Evolutionary conservation across 495 filamentous ascomycete species (phyloP).

Genomic region (Articulospora tetracladia): DNA sequence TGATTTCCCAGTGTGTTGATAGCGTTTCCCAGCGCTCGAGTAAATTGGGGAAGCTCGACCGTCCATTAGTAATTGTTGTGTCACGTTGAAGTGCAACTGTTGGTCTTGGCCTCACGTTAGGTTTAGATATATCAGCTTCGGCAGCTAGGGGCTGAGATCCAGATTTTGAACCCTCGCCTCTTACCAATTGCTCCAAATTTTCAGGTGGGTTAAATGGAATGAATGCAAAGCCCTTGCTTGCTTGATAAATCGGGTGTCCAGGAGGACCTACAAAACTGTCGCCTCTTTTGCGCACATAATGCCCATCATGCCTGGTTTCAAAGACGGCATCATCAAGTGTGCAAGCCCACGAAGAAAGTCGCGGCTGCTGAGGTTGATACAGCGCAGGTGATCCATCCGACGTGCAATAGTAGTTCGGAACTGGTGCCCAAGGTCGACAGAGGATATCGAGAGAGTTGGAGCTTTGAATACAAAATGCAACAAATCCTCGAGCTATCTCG

Average conservation of each 20-base stretch:
- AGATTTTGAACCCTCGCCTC: background rate
- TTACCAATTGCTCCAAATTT: background rate
- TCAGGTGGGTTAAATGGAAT: background rate
- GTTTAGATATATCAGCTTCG: background rate
- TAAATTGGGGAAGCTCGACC: slow-evolving; percentile 84
- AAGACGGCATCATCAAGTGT: slow-evolving; percentile 1
- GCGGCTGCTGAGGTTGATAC: background rate
- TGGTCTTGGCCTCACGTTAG: background rate
- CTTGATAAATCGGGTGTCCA: slow-evolving; percentile 9
- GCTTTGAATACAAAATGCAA: slow-evolving; percentile 6
- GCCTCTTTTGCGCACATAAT: slow-evolving; percentile 8
- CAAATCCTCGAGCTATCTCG: slow-evolving; percentile 1
- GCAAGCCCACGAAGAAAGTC: slow-evolving; percentile 7
- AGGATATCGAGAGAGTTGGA: slow-evolving; percentile 18
- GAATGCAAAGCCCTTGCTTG: slow-evolving; percentile 1
- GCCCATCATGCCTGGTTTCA: slow-evolving; percentile 1
- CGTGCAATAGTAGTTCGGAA: background rate
- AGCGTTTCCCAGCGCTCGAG: slow-evolving; percentile 97
- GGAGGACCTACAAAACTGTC: slow-evolving; percentile 30
- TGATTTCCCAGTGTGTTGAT: slow-evolving; percentile 98
- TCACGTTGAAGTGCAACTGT: background rate
- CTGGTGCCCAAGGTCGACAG: slow-evolving; percentile 16
- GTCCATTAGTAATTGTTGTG: background rate
- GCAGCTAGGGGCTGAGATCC: background rate
- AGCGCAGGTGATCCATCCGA: background rate